A percentile compares a stretch with the other conserved stretches of the same genome.
These are phyloP conservation scores for Suillus paluster DNA, from an alignment of 768 basidiomycete species.

Conservation along the genomic window DNA sequence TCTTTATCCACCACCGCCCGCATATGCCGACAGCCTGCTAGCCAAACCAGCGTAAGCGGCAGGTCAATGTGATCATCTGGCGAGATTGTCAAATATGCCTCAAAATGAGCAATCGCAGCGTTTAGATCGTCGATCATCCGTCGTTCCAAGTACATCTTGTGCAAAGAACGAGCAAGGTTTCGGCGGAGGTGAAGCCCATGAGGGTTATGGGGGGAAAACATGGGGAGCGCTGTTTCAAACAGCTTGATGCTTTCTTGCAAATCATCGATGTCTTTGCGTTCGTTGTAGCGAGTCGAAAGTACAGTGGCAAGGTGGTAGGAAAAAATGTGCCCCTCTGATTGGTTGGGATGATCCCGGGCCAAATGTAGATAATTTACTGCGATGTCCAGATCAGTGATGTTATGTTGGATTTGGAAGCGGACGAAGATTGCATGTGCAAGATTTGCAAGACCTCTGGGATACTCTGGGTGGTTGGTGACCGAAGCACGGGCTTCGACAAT, in stretches of 20 bases:
- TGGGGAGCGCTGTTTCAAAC: conserved; percentile 13
- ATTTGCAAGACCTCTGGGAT: conserved; percentile 14
- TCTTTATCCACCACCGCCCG: conserved; percentile 2
- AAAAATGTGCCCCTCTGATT: conserved; percentile 10
- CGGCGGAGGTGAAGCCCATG: conserved; percentile 8
- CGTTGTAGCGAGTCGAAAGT: conserved; percentile 16
- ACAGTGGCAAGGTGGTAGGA: conserved; percentile 14
- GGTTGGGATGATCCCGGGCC: conserved; percentile 16
- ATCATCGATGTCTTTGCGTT: conserved; percentile 11
- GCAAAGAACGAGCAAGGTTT: conserved; percentile 17
- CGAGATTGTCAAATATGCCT: conserved; percentile 10
- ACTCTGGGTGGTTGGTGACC: conserved; percentile 7
- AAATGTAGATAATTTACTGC: conserved; percentile 18
- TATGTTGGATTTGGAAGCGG: conserved; percentile 20
- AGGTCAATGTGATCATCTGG: conserved; percentile 19
- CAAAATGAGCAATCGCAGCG: conserved; percentile 9
- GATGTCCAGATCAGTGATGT: conserved; percentile 16
- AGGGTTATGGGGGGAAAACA: conserved; percentile 20
- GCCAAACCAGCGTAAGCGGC: not conserved
- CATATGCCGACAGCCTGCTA: conserved; percentile 10
- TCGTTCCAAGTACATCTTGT: conserved; percentile 7
- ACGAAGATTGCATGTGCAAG: conserved; percentile 16
- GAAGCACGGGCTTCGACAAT: conserved; percentile 19
- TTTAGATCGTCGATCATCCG: conserved; percentile 1
- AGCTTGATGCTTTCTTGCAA: conserved; percentile 18